These are phyloP conservation scores for Calonectria henricotiae DNA, from an alignment of 2,329 filamentous ascomycete species.

Conservation along the genomic window DNA sequence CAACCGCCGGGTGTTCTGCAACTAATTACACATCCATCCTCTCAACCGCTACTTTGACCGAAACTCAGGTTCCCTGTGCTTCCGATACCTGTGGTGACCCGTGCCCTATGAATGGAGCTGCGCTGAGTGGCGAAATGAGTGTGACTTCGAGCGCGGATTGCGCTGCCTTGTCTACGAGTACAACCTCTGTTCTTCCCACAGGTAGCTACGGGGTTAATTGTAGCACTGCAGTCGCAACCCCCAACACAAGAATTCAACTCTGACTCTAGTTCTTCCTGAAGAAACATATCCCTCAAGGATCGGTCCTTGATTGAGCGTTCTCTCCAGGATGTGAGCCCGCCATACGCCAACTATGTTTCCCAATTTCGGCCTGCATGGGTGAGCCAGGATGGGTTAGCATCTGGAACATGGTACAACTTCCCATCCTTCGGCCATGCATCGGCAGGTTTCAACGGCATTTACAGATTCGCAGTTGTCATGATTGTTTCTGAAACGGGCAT, in stretches of 20 bases:
- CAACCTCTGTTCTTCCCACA: slow-evolving; percentile 29
- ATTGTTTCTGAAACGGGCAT: slow-evolving; percentile 41
- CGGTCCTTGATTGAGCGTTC: slow-evolving; percentile 13
- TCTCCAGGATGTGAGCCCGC: slow-evolving; percentile 34
- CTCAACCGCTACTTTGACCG: slow-evolving; percentile 26
- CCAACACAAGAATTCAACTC: not conserved
- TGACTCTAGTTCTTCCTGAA: not conserved
- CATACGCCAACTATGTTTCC: slow-evolving; percentile 37
- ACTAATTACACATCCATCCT: slow-evolving; percentile 41
- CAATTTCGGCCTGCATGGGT: slow-evolving; percentile 38
- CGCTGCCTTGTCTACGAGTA: slow-evolving; percentile 33
- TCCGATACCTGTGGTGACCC: slow-evolving; percentile 40
- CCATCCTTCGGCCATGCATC: slow-evolving; percentile 12
- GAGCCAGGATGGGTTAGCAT: slow-evolving; percentile 32
- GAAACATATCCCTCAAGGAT: not conserved
- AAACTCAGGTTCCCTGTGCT: slow-evolving; percentile 30
- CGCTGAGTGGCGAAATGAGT: slow-evolving; percentile 40
- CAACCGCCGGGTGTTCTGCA: slow-evolving; percentile 36
- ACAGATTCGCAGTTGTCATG: slow-evolving; percentile 46
- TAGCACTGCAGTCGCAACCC: slow-evolving; percentile 29
- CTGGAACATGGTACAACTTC: slow-evolving; percentile 39
- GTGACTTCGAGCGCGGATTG: slow-evolving; percentile 31
- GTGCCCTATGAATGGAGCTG: slow-evolving; percentile 34
- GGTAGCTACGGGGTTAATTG: slow-evolving; percentile 18
- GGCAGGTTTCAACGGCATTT: slow-evolving; percentile 47